Base-by-base conservation (phyloP, 2,329 filamentous ascomycete species). In the Eutypa lata region DNA sequence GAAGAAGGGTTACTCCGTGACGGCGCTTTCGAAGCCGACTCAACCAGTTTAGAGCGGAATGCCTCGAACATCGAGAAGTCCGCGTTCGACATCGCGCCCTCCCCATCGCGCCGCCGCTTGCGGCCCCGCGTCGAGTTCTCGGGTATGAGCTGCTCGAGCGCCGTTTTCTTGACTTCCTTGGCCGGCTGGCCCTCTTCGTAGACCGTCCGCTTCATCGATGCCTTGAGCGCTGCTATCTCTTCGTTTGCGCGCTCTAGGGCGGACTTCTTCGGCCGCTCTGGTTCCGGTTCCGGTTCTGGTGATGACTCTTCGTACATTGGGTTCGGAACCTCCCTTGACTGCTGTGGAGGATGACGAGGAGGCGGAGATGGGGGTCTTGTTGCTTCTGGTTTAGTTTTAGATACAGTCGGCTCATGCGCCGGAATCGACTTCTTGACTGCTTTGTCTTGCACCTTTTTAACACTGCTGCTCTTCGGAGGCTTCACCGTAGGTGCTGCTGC, bases 161-260 rank as follows among this genome's bases (percentile, higher is more conserved):
- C 80, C 2, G 86, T 87, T 62, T 87, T 87, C 63, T 82, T 83
- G 57, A 81, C 81, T 58, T 84, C 78, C 54, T 77, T 74, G 26
- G 78, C 76, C 1, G 77, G 73, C 59, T 75, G 77, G 1, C 70
- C 72, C 59, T 75, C 77, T 1, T 70, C 65, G 49, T 79, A 71
- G 24, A 81, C 72, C 21, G 79, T 87, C 33, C 89, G 81, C 65
- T 86, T 88, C 87, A 94, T 90, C 1, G 88, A 91, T 8, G 88
- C 88, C 68, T 92, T 93, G 3, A 94, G 74, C 1, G 87, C 87
- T 4, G 88, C 88, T 50, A 93, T 91, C 63, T 94, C 87, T 37
- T 89, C 88, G 59, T 92, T 92, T 3, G 88, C 89, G 59, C 77
- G 77, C 57, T 91, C 86, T 10, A 92, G 72, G 1, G 79, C 77